Conservation (phyloP, 352 stramenopile genomes). For the Phytophthora cajani region DNA sequence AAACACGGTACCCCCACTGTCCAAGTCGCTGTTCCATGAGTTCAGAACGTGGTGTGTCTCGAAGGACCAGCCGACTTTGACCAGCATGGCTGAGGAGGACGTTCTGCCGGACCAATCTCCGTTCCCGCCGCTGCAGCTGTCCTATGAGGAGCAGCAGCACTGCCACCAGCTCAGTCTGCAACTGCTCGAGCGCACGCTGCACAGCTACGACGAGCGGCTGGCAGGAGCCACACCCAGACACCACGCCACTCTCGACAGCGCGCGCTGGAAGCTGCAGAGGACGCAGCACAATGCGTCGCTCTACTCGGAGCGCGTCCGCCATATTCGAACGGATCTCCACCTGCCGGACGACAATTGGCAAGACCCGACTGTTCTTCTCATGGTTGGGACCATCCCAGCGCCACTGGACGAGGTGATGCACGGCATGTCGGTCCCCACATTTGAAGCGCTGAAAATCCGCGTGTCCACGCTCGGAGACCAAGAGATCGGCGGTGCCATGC, state of each 20-base stretch:
- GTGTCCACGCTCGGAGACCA: slow-evolving; percentile 32
- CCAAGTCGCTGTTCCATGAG: slow-evolving; percentile 6
- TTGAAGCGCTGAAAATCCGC: slow-evolving; percentile 50
- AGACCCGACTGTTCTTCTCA: slow-evolving; percentile 42
- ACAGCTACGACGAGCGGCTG: slow-evolving; percentile 45
- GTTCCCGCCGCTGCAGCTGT: slow-evolving; percentile 36
- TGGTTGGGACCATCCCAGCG: slow-evolving; percentile 49
- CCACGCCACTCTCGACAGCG: slow-evolving; percentile 39
- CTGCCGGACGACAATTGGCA: slow-evolving; percentile 40
- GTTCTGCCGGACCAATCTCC: slow-evolving; percentile 38
- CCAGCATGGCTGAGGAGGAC: slow-evolving; percentile 26
- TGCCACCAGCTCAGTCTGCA: slow-evolving; percentile 43
- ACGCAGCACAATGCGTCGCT: slow-evolving; percentile 42
- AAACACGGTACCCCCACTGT: neutral
- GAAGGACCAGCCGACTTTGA: neutral
- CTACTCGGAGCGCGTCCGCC: slow-evolving; percentile 40
- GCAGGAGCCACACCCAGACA: slow-evolving; percentile 26
- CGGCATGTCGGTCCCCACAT: slow-evolving; percentile 46
- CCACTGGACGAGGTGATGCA: slow-evolving; percentile 73
- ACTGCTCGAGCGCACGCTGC: slow-evolving; percentile 43
- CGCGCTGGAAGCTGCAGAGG: slow-evolving; percentile 46
- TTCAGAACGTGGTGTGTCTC: slow-evolving; percentile 24
- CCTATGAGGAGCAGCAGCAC: slow-evolving; percentile 40
- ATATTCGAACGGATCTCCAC: slow-evolving; percentile 32
- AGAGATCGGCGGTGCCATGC: slow-evolving; percentile 48